A percentile compares a stretch with the other conserved stretches of the same genome.
Conservation (phyloP, 192 early-diverging fungal genomes). For the Spizellomyces punctatus region DNA sequence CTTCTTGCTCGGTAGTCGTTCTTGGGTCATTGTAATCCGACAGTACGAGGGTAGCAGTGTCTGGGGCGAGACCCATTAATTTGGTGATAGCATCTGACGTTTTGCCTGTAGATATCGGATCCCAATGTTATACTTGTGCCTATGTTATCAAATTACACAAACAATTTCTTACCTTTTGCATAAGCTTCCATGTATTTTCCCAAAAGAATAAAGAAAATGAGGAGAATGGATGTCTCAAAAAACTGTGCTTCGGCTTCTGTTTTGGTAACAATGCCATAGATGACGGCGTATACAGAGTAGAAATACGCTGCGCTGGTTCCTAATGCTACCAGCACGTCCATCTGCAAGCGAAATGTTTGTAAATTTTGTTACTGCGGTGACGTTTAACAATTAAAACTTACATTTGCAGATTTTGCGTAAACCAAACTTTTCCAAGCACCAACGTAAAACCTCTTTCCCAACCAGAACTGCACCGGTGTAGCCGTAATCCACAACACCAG, state of each 20-base stretch:
- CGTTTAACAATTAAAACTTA: slow-evolving; percentile 56
- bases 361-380: slow-evolving; percentile 72
- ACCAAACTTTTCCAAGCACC: slow-evolving; percentile 66
- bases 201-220: slow-evolving; percentile 80
- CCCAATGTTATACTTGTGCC: neutral
- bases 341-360: slow-evolving; percentile 51
- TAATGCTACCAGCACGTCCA: slow-evolving; percentile 78
- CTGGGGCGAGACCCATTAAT: slow-evolving; percentile 75
- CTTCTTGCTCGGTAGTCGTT: slow-evolving; percentile 32
- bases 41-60: slow-evolving; percentile 62
- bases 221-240: slow-evolving; percentile 77
- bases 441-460: slow-evolving; percentile 69
- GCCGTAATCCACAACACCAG: slow-evolving; percentile 61
- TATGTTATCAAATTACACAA: too few relatives aligned
- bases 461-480: slow-evolving; percentile 73
- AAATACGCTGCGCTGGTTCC: slow-evolving; percentile 76
- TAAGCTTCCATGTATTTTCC: slow-evolving; percentile 80
- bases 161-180: slow-evolving; percentile 65
- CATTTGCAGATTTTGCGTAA: slow-evolving; percentile 64
- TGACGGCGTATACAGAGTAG: slow-evolving; percentile 59
- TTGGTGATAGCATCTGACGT: slow-evolving; percentile 78
- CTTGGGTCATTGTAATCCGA: too few relatives aligned
- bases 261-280: slow-evolving; percentile 25
- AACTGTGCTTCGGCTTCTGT: slow-evolving; percentile 36
- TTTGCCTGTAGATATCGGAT: slow-evolving; percentile 26